Evolutionary conservation across 148 eudicot species (phyloP).

Genomic region (Polygonum aviculare): DNA sequence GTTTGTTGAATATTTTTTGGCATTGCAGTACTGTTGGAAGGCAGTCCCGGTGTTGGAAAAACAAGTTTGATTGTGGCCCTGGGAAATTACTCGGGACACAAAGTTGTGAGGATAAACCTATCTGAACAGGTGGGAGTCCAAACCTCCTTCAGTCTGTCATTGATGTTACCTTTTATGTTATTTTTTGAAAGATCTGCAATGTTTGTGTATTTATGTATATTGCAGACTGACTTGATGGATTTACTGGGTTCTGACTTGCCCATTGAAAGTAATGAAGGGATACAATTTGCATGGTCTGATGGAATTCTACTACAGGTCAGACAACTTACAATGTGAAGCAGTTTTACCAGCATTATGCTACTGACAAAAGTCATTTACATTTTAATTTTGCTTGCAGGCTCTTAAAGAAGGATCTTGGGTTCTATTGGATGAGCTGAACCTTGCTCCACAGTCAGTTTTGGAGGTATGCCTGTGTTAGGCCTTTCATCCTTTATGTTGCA

Average conservation of each 20-base stretch:
- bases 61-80: constrained; percentile 81
- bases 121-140: constrained; percentile 84
- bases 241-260: constrained; percentile 97
- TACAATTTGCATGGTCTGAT: constrained; percentile 98
- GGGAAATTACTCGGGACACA: constrained; percentile 83
- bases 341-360: background rate
- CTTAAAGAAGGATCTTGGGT: constrained; percentile 92
- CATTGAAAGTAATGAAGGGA: constrained; percentile 75
- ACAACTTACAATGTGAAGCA: background rate
- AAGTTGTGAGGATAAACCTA: constrained; percentile 83
- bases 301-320: constrained; percentile 88
- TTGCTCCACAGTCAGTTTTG: constrained; percentile 96
- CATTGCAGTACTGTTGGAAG: constrained; percentile 76
- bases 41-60: constrained; percentile 98
- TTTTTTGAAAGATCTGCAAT: background rate
- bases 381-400: constrained; percentile 40
- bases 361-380: background rate
- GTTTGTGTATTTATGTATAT: background rate
- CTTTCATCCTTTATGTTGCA: background rate
- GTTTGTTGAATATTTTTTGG: constrained; percentile 13
- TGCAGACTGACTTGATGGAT: constrained; percentile 96
- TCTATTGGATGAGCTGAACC: constrained; percentile 88
- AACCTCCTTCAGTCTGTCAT: background rate
- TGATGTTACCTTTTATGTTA: constrained; percentile 1
- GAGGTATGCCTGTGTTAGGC: constrained; percentile 37